phyloP scores from a whole-genome alignment of 2,329 filamentous ascomycete genomes.

The Botrytis byssoidea region DNA sequence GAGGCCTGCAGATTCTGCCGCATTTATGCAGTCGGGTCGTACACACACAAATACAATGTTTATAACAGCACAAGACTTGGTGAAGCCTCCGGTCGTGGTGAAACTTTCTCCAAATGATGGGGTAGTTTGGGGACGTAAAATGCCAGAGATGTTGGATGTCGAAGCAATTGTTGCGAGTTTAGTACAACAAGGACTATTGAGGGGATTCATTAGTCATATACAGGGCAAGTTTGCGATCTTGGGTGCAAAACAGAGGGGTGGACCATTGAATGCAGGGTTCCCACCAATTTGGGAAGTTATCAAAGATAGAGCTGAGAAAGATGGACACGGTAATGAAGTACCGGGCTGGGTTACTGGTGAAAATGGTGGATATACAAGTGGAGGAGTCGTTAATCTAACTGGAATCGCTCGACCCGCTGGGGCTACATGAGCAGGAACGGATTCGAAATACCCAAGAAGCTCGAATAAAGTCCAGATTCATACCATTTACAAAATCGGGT shows the following conservation, averaged over 20 bases:
- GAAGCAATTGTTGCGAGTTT: slow-evolving; percentile 76
- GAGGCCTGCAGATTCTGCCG: slow-evolving; percentile 35
- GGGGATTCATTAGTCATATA: slow-evolving; percentile 79
- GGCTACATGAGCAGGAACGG: slow-evolving; percentile 23
- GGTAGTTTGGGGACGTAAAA: slow-evolving; percentile 61
- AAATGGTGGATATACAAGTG: slow-evolving; percentile 41
- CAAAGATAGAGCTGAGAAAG: slow-evolving; percentile 56
- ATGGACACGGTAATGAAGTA: slow-evolving; percentile 54
- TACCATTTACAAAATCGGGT: background rate
- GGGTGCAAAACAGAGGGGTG: slow-evolving; percentile 66
- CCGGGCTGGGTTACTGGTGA: slow-evolving; percentile 69
- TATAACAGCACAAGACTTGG: slow-evolving; percentile 45
- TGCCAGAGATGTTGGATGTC: slow-evolving; percentile 62
- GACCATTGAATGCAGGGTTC: slow-evolving; percentile 69
- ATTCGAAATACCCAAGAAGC: background rate
- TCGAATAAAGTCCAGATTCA: background rate
- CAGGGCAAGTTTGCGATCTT: slow-evolving; percentile 78
- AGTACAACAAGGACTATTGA: slow-evolving; percentile 75
- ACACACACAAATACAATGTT: slow-evolving; percentile 50
- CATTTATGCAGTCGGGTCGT: slow-evolving; percentile 35
- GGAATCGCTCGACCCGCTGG: slow-evolving; percentile 53
- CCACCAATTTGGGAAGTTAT: slow-evolving; percentile 72
- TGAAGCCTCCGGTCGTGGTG: slow-evolving; percentile 47
- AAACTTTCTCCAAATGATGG: slow-evolving; percentile 57
- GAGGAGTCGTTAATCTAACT: slow-evolving; percentile 56